A percentile compares a stretch with the other conserved stretches of the same genome.
phyloP scores from a whole-genome alignment of 257 asterid genomes.

The Nicotiana paniculata region DNA sequence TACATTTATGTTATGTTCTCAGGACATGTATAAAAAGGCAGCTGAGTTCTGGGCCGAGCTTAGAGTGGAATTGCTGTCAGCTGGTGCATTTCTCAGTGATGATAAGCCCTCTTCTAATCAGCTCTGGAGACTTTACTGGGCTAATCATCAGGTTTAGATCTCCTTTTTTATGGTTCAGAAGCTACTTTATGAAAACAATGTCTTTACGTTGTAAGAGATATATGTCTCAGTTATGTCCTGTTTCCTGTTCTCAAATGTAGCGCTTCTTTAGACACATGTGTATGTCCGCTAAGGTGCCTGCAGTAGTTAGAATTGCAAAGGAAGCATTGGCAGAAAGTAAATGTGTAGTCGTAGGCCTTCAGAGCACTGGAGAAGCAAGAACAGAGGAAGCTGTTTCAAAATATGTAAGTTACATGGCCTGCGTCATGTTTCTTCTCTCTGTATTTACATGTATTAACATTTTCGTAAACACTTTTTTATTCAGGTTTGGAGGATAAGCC shows the following conservation, averaged over 20 bases:
- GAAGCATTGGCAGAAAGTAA: slow-evolving; percentile 70
- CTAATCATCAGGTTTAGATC: slow-evolving; percentile 76
- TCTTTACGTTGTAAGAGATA: background rate
- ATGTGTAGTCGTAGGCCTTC: slow-evolving; percentile 91
- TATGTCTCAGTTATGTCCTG: slow-evolving; percentile 6
- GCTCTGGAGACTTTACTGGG: slow-evolving; percentile 97
- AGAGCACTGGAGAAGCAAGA: slow-evolving; percentile 98
- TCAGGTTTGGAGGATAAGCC: background rate
- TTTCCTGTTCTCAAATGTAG: slow-evolving; percentile 37
- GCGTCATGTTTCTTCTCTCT: slow-evolving; percentile 5
- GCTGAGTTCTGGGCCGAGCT: slow-evolving; percentile 91
- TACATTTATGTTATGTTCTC: slow-evolving; percentile 16
- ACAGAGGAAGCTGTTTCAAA: slow-evolving; percentile 94
- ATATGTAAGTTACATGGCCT: slow-evolving; percentile 51
- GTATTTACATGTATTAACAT: background rate
- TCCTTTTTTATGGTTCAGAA: slow-evolving; percentile 10
- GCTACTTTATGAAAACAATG: slow-evolving; percentile 13
- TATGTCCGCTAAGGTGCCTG: slow-evolving; percentile 98
- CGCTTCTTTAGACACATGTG: slow-evolving; percentile 98
- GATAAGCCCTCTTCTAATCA: slow-evolving; percentile 70
- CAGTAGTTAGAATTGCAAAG: slow-evolving; percentile 72
- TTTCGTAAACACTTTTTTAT: background rate
- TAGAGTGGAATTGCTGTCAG: slow-evolving; percentile 78
- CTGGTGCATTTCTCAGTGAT: slow-evolving; percentile 43
- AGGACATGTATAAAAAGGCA: slow-evolving; percentile 87